Base-by-base conservation (phyloP, 2,329 filamentous ascomycete genomes). In the Trichoderma semiorbis region DNA sequence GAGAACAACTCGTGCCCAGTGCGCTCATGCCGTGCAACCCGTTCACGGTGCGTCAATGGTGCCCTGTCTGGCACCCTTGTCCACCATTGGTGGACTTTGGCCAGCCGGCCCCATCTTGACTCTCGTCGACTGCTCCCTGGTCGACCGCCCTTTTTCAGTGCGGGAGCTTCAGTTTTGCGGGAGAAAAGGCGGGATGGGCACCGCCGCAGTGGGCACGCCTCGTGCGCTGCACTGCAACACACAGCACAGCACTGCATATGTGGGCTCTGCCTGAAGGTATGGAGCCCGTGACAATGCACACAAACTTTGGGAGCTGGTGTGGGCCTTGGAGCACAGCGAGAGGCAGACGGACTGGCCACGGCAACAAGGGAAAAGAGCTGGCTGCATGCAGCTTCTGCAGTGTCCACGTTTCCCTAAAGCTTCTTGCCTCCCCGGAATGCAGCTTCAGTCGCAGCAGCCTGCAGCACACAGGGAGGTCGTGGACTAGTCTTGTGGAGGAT, bases 101-200 rank as follows among this genome's bases (percentile, higher is more conserved):
- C 57, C 39, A 43, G 64, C 64, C 63, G 55, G 39, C 16, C 43
- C 63, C 60, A 39, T 62, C 24, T 16, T 26, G 36, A 12, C 58
- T 63, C 11, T 62, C 32, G 43, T 21, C 39, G 65, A 55, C 21
- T 26, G 18, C 58, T 50, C 70, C 71, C 71, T 62, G 62, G 72
- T 62, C 71, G 73, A 72, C 74, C 74, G 74, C 74, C 74, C 72
- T 72, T 75, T 75, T 70, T 62, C 43, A 58, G 64, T 74, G 72
- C 64, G 65, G 60, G 34, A 71, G 65, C 68, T 66, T 62, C 69
- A 50, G 26, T 71, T 73, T 75, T 70, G 74, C 74, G 68, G 74
- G 71, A 70, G 74, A 75, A 75, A 75, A 72, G 74, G 74, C 74
- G 74, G 74, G 65, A 70, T 70, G 68, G 70, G 57, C 70, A 63